Base-by-base conservation (phyloP, 2,329 filamentous ascomycete genomes). In the Penicillium glabrum region DNA sequence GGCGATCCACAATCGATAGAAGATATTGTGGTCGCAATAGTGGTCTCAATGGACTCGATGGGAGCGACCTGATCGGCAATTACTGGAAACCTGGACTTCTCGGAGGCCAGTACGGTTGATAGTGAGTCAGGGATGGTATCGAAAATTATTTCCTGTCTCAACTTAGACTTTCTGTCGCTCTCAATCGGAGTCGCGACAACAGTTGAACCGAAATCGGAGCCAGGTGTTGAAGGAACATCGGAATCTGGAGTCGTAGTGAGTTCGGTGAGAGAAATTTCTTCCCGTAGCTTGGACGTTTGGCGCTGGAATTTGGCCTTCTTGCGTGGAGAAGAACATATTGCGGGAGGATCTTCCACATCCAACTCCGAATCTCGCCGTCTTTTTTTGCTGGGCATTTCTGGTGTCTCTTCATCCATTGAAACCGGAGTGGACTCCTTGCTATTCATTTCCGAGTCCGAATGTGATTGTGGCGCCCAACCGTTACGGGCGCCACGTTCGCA, bases 401-500 rank as follows among this genome's bases (percentile, higher is more conserved):
- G 50, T 5, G 37, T 41, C 29, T 48, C 46, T 41, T 72, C 72
- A 37, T 68, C 65, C 27, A 65, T 64, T 21, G 62, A 61, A 19
- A 61, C 58, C 2, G 76, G 73, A 2, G 70, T 75, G 21, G 69
- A 70, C n/a, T 66, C 59, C 35, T 67, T 66, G 57, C 70, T 74
- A 56, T 57, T 72, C 63, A 46, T 69, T 60, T 59, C 77, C 64
- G 61, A 76, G 61, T 60, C 76, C 63, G 58, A 71, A 62, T 67
- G 70, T 2, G 79, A 71, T 63, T 67, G 70, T 1, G 79, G 83
- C 37, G 85, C 83, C 96, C 96, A 99, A 1, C 95, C 95, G 71
- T 97, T 98, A 52, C 83, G 82, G 56, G 85, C 78, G 3, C 81
- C 79, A 23, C 83, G 80, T 75, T 99, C 95, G 72, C 95, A 99